Evolutionary conservation across 257 asterid genomes (phyloP).

Genomic region (Oldenlandia corymbosa): DNA sequence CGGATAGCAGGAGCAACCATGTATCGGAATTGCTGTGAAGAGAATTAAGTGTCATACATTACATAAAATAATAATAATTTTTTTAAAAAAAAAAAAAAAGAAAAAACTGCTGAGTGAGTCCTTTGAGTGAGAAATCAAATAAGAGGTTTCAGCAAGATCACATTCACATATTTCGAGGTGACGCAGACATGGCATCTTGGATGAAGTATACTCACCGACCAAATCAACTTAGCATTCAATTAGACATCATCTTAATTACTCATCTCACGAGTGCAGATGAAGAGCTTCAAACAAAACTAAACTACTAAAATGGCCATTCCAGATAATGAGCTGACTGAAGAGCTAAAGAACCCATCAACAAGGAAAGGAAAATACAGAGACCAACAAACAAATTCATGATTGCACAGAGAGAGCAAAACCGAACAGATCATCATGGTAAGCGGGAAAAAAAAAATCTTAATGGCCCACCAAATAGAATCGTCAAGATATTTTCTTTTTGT

Average conservation of each 20-base stretch:
- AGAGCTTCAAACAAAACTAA: not conserved
- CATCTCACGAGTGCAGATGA: not conserved
- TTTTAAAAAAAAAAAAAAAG: too few species aligned
- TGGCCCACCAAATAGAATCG: slow-evolving; percentile 9
- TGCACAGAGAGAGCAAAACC: not conserved
- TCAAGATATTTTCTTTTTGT: not conserved
- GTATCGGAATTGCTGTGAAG: too few species aligned
- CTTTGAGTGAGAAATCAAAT: not conserved
- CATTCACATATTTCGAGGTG: not conserved
- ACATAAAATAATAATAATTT: too few species aligned
- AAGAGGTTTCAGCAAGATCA: not conserved
- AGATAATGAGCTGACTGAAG: not conserved
- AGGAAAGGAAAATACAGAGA: not conserved
- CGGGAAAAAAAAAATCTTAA: not conserved
- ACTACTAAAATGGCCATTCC: not conserved
- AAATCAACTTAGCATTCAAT: not conserved
- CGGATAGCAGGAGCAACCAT: not conserved
- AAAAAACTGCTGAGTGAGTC: too few species aligned
- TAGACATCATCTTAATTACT: not conserved
- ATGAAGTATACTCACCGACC: not conserved
- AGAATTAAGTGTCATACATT: too few species aligned
- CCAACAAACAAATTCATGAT: not conserved
- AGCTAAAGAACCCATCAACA: not conserved
- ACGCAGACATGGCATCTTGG: not conserved
- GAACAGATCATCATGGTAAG: not conserved